Evolutionary conservation across 116 monocot species (phyloP).

Genomic region (Dioscorea cayenensis): DNA sequence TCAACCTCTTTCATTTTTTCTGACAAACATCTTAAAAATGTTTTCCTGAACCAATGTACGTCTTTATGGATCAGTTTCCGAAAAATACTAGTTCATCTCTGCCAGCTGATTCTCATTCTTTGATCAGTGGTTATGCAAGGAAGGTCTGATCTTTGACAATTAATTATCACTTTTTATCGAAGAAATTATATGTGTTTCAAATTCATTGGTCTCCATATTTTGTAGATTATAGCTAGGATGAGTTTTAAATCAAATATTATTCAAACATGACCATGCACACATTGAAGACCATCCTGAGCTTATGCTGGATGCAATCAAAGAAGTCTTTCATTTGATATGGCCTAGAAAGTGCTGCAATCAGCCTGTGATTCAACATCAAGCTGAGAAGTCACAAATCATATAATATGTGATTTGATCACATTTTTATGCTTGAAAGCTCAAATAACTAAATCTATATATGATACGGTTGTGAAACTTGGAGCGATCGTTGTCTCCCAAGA

Average conservation of each 20-base stretch:
- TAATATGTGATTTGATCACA: background rate
- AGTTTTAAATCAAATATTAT: conserved; percentile 37
- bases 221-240: conserved; percentile 58
- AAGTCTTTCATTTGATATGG: conserved; percentile 48
- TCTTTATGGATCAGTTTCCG: background rate
- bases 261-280: conserved; percentile 20
- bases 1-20: background rate
- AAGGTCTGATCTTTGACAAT: conserved; percentile 34
- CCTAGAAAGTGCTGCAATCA: conserved; percentile 48
- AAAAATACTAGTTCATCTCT: background rate
- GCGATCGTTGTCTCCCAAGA: no score
- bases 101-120: conserved; percentile 29
- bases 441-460: background rate
- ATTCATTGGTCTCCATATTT: background rate
- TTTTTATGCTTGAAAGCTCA: background rate
- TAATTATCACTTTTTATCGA: background rate
- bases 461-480: no score
- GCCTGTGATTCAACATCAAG: background rate
- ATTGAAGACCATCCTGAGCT: conserved; percentile 67
- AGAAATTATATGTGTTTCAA: background rate
- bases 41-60: background rate
- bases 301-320: conserved; percentile 50
- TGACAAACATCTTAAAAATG: background rate
- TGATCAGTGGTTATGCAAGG: conserved; percentile 80
- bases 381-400: background rate